phyloP scores from a whole-genome alignment of 495 filamentous ascomycete species.

The Neurospora terricola region DNA sequence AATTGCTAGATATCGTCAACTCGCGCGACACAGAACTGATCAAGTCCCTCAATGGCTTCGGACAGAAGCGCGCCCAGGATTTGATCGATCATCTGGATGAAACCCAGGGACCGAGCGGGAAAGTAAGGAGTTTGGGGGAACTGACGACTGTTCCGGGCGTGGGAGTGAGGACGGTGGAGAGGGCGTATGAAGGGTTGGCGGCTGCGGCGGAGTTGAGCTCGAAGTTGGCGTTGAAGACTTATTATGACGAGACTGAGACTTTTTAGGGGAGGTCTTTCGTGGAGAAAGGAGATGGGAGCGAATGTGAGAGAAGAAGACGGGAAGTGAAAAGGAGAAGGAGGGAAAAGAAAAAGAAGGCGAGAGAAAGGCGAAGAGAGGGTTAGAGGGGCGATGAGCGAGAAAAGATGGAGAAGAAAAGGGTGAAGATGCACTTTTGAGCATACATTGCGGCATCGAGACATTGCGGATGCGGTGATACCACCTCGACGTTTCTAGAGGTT shows the following conservation, averaged over 20 bases:
- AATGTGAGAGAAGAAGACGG: neutral
- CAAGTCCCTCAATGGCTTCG: conserved; percentile 60
- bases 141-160: conserved; percentile 48
- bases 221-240: neutral
- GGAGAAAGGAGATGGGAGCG: neutral
- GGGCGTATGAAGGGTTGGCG: conserved; percentile 37
- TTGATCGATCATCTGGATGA: conserved; percentile 42
- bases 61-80: conserved; percentile 55
- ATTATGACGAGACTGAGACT: neutral
- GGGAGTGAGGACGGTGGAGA: conserved; percentile 49
- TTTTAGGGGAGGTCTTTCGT: neutral
- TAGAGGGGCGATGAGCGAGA: neutral
- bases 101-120: conserved; percentile 7
- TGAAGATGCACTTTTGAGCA: neutral
- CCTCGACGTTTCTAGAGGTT: neutral
- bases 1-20: conserved; percentile 78
- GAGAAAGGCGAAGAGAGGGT: neutral
- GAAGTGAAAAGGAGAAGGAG: neutral
- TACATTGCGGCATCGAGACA: neutral
- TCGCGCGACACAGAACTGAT: conserved; percentile 64
- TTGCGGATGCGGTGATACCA: neutral
- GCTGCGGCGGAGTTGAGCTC: neutral
- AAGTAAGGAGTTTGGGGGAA: conserved; percentile 40
- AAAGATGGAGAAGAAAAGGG: neutral
- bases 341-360: neutral